Percentiles rank a stretch among this genome's conserved stretches.
These are phyloP conservation scores for Micromonas pusilla DNA, from an alignment of 139 green algal genomes.

Conservation along the genomic window DNA sequence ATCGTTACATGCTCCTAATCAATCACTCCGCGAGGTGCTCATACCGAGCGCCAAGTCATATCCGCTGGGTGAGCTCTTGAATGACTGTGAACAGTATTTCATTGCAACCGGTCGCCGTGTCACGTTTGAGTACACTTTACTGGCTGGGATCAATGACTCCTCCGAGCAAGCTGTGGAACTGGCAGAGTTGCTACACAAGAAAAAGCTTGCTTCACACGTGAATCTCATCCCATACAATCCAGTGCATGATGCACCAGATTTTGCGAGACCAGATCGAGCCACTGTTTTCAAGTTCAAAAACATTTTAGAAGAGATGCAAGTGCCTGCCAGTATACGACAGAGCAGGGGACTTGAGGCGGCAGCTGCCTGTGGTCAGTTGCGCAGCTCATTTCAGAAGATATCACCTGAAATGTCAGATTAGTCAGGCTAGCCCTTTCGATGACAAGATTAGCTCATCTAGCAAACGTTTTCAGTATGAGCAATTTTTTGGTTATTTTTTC, in stretches of 20 bases:
- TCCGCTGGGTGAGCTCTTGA: slow-evolving; percentile 70
- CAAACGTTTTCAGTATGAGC: too few relatives aligned
- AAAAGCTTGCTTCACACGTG: slow-evolving; percentile 68
- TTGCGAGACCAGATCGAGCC: slow-evolving; percentile 52
- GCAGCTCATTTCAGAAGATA: slow-evolving; percentile 86
- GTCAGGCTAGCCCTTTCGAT: too few relatives aligned
- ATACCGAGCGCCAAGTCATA: slow-evolving; percentile 61
- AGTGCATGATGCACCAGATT: slow-evolving; percentile 73
- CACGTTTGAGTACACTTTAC: slow-evolving; percentile 95
- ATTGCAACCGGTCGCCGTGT: slow-evolving; percentile 69
- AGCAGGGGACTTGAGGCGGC: slow-evolving; percentile 73
- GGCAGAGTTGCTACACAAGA: slow-evolving; percentile 53
- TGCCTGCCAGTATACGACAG: slow-evolving; percentile 32
- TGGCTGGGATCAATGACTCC: slow-evolving; percentile 54
- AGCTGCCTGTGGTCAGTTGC: slow-evolving; percentile 92
- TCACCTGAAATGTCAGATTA: too few relatives aligned
- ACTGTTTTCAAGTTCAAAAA: slow-evolving; percentile 29
- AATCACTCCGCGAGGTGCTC: slow-evolving; percentile 60
- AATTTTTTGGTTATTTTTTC: too few relatives aligned
- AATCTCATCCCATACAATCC: slow-evolving; percentile 96
- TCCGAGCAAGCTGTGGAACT: slow-evolving; percentile 67
- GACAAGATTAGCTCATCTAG: too few relatives aligned
- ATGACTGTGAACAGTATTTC: slow-evolving; percentile 69
- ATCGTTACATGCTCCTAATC: slow-evolving; percentile 72
- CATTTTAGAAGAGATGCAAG: slow-evolving; percentile 50